phyloP scores from a whole-genome alignment of 1,284 basidiomycete genomes.

The Inonotus obliquus region DNA sequence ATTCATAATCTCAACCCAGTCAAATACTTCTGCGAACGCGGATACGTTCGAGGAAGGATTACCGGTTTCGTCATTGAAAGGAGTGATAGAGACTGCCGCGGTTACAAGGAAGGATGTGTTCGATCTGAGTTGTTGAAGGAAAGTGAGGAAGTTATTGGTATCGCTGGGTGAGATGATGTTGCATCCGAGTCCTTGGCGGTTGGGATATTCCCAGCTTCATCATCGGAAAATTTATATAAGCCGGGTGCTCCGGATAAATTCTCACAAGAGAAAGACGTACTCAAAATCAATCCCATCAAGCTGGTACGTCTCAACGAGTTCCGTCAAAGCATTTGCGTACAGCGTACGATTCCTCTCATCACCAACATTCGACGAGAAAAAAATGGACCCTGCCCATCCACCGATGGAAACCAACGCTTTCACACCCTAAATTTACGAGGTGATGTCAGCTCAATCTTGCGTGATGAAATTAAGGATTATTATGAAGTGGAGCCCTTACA shows the following conservation, averaged over 20 bases:
- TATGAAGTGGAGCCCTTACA: conserved; percentile 33
- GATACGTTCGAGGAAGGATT: conserved; percentile 62
- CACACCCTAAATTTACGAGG: conserved; percentile 43
- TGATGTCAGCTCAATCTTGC: conserved; percentile 5
- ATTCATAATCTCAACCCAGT: conserved; percentile 86
- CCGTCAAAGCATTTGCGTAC: conserved; percentile 63
- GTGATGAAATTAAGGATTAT: not conserved
- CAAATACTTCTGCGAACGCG: conserved; percentile 64
- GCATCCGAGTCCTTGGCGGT: conserved; percentile 60
- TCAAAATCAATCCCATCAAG: conserved; percentile 88
- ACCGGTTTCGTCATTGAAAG: conserved; percentile 61
- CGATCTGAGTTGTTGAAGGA: conserved; percentile 68
- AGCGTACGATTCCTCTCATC: conserved; percentile 54
- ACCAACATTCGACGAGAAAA: conserved; percentile 73
- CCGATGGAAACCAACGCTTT: conserved; percentile 78
- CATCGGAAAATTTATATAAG: not conserved
- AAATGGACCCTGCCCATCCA: conserved; percentile 80
- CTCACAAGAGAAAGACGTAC: conserved; percentile 35
- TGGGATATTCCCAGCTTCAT: conserved; percentile 85
- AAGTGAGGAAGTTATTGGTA: conserved; percentile 65
- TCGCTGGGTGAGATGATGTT: conserved; percentile 64
- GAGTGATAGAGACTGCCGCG: conserved; percentile 63
- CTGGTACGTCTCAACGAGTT: conserved; percentile 57
- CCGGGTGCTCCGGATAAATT: too few relatives aligned
- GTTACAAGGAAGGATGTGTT: conserved; percentile 61